Conservation (phyloP, 257 asterid genomes). For the Euphrasia confusa region DNA sequence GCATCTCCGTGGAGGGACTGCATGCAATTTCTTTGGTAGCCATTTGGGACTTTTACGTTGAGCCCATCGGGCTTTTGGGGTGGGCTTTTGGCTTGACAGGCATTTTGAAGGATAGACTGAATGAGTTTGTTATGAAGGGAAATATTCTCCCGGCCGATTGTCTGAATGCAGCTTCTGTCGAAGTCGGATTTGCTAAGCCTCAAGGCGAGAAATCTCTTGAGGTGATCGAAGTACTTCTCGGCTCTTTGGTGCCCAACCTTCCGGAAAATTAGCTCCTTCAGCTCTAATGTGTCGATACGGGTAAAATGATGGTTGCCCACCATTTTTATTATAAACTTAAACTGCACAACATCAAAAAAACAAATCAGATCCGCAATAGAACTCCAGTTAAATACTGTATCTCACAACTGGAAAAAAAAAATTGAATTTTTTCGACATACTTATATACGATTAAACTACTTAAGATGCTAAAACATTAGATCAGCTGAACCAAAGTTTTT, state of each 20-base stretch:
- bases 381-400: neutral
- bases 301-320: slow-evolving; percentile 43
- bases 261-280: slow-evolving; percentile 44
- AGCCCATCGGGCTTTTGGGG: slow-evolving; percentile 38
- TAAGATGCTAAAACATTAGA: neutral
- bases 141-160: slow-evolving; percentile 65
- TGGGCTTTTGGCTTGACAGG: slow-evolving; percentile 40
- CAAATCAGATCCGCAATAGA: slow-evolving; percentile 30
- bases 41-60: slow-evolving; percentile 24
- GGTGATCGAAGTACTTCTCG: slow-evolving; percentile 47
- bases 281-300: slow-evolving; percentile 53
- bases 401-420: neutral
- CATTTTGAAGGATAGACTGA: slow-evolving; percentile 56
- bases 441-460: neutral
- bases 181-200: slow-evolving; percentile 57
- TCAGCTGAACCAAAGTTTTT: neutral
- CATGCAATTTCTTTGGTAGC: slow-evolving; percentile 33
- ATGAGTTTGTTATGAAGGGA: slow-evolving; percentile 62
- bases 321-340: slow-evolving; percentile 35
- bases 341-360: slow-evolving; percentile 27
- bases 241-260: slow-evolving; percentile 65
- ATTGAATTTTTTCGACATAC: neutral
- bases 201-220: slow-evolving; percentile 36
- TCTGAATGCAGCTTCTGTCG: slow-evolving; percentile 44
- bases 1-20: neutral